phyloP scores from a whole-genome alignment of 331 rosid species.

The Spiraea crenata region DNA sequence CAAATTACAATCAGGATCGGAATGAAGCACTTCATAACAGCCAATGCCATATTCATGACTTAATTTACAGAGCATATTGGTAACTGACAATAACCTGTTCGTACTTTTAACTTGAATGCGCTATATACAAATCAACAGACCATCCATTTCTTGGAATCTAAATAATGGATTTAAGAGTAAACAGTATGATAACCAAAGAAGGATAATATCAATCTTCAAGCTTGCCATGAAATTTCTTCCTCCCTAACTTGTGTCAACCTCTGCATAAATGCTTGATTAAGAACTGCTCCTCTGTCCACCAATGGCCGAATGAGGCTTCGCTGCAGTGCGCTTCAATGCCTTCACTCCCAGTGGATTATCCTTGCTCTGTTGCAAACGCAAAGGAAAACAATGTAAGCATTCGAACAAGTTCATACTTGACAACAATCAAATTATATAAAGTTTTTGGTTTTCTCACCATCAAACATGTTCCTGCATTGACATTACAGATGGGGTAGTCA shows the following conservation, averaged over 20 bases:
- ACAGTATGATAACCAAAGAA: constrained; percentile 14
- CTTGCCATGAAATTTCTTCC: constrained; percentile 6
- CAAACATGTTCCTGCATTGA: constrained; percentile 50
- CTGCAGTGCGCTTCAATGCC: constrained; percentile 75
- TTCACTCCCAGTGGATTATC: constrained; percentile 65
- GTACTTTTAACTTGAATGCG: constrained; percentile 24
- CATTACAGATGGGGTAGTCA: constrained; percentile 71
- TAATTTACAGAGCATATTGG: constrained; percentile 28
- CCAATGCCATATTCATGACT: constrained; percentile 21
- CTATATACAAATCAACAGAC: constrained; percentile 46
- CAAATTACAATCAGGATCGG: neutral
- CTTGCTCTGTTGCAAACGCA: constrained; percentile 51
- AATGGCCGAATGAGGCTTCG: constrained; percentile 51
- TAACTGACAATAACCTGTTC: constrained; percentile 24
- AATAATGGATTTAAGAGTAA: constrained; percentile 18
- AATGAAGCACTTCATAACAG: constrained; percentile 14
- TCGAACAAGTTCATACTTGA: neutral
- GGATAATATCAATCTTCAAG: constrained; percentile 24
- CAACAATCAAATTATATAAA: constrained; percentile 5
- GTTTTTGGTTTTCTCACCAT: constrained; percentile 38
- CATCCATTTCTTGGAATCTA: constrained; percentile 25
- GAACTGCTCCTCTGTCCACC: constrained; percentile 45
- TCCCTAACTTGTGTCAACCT: constrained; percentile 15
- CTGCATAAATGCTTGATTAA: constrained; percentile 28
- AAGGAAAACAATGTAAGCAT: constrained; percentile 19